phyloP scores from a whole-genome alignment of 148 eudicot species.

The Chenopodium formosanum region DNA sequence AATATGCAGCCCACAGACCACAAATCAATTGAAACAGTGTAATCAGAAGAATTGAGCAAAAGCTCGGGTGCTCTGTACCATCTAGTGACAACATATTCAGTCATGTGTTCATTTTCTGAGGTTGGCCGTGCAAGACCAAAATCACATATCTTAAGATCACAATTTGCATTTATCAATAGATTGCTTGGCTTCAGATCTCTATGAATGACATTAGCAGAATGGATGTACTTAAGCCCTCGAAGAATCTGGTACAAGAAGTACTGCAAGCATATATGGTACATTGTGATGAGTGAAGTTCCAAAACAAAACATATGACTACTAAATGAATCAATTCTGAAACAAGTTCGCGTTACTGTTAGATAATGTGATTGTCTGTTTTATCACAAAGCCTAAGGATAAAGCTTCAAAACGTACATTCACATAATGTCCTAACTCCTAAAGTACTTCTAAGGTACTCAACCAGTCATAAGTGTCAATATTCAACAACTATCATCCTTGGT shows the following conservation, averaged over 20 bases:
- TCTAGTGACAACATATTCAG: slow-evolving; percentile 87
- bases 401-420: background rate
- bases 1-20: slow-evolving; percentile 96
- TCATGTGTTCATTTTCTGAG: slow-evolving; percentile 78
- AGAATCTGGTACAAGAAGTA: slow-evolving; percentile 88
- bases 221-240: slow-evolving; percentile 81
- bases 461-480: background rate
- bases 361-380: too few species aligned
- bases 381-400: background rate
- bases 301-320: background rate
- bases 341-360: background rate
- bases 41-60: slow-evolving; percentile 81
- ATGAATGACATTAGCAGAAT: slow-evolving; percentile 81
- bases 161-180: slow-evolving; percentile 69
- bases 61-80: slow-evolving; percentile 96
- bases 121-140: slow-evolving; percentile 87
- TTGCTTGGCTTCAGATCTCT: slow-evolving; percentile 91
- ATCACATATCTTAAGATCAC: slow-evolving; percentile 86
- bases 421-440: background rate
- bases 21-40: slow-evolving; percentile 80
- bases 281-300: background rate
- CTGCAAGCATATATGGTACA: slow-evolving; percentile 45
- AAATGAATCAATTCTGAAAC: background rate
- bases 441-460: background rate
- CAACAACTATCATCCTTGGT: background rate